A percentile compares a stretch with the other conserved stretches of the same genome.
phyloP scores from a whole-genome alignment of 2,329 filamentous ascomycete genomes.

The Ophiocordyceps camponoti-rufipedis region DNA sequence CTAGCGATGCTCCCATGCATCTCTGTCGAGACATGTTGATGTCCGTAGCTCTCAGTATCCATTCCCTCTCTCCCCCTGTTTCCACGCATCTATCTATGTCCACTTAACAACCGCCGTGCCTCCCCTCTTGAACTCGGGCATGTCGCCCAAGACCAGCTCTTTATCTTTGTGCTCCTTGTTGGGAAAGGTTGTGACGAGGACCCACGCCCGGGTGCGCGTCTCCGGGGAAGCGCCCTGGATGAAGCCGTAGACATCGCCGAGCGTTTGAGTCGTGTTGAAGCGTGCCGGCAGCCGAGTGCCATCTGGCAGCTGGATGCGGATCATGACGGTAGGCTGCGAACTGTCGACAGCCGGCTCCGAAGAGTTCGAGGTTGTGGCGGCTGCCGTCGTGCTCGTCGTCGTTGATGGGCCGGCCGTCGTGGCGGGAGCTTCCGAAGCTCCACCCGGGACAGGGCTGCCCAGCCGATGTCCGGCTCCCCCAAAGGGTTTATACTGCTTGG shows the following conservation, averaged over 20 bases:
- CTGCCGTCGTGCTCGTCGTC: constrained; percentile 14
- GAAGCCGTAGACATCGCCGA: constrained; percentile 63
- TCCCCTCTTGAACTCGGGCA: constrained; percentile 47
- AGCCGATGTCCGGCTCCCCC: constrained; percentile 53
- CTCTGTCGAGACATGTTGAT: neutral
- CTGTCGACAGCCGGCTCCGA: constrained; percentile 32
- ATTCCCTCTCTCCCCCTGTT: neutral
- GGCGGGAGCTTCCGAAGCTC: constrained; percentile 7
- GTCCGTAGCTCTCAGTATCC: neutral
- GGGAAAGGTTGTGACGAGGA: constrained; percentile 67
- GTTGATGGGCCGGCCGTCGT: constrained; percentile 11
- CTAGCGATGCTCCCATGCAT: too few species aligned
- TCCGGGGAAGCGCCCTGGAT: constrained; percentile 44
- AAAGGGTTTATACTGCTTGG: constrained; percentile 63
- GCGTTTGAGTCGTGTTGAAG: constrained; percentile 64
- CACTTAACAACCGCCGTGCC: constrained; percentile 48
- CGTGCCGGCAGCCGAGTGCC: constrained; percentile 60
- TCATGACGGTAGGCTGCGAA: constrained; percentile 46
- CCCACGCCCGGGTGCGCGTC: constrained; percentile 42
- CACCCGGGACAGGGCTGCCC: constrained; percentile 58
- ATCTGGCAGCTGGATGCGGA: constrained; percentile 64
- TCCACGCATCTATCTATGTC: constrained; percentile 11
- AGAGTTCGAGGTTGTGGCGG: constrained; percentile 17
- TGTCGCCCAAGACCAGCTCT: constrained; percentile 35
- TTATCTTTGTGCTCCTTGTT: constrained; percentile 64